Percentiles rank a stretch among this genome's conserved stretches.
Evolutionary conservation across 78 protist species (phyloP).

Genomic region (Capsaspora owczarzaki): DNA sequence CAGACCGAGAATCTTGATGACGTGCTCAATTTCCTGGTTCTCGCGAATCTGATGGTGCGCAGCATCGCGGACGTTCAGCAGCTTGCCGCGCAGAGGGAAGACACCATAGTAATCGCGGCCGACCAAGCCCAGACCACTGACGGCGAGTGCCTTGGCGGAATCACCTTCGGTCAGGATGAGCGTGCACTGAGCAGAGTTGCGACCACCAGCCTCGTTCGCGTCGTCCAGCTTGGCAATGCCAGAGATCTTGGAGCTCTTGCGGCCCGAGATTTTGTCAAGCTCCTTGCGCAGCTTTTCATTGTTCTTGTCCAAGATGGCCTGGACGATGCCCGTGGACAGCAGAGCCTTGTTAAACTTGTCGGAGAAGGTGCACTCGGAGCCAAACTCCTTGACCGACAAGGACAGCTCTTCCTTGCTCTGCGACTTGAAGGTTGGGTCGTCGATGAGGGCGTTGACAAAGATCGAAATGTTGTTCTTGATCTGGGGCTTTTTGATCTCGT

Average conservation of each 20-base stretch:
- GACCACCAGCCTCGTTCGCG: conserved; percentile 91
- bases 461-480: conserved; percentile 70
- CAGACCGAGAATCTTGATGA: conserved; percentile 88
- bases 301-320: conserved; percentile 51
- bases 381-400: conserved; percentile 59
- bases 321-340: conserved; percentile 61
- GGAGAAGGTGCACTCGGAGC: conserved; percentile 44
- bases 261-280: not conserved
- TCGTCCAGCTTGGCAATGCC: conserved; percentile 91
- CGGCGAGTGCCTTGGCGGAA: conserved; percentile 84
- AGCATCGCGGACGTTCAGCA: conserved; percentile 96
- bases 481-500: conserved; percentile 59
- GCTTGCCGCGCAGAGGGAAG: conserved; percentile 98
- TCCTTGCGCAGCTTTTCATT: conserved; percentile 45
- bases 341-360: conserved; percentile 51
- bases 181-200: conserved; percentile 80
- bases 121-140: conserved; percentile 78
- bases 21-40: conserved; percentile 76
- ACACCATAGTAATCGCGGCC: conserved; percentile 96
- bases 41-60: conserved; percentile 32
- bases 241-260: conserved; percentile 23
- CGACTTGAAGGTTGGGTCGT: conserved; percentile 95
- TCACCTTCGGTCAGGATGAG: conserved; percentile 98
- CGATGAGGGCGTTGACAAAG: conserved; percentile 89
- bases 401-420: conserved; percentile 92